phyloP scores from a whole-genome alignment of 2,329 filamentous ascomycete genomes.

The Spiromastix sp. region DNA sequence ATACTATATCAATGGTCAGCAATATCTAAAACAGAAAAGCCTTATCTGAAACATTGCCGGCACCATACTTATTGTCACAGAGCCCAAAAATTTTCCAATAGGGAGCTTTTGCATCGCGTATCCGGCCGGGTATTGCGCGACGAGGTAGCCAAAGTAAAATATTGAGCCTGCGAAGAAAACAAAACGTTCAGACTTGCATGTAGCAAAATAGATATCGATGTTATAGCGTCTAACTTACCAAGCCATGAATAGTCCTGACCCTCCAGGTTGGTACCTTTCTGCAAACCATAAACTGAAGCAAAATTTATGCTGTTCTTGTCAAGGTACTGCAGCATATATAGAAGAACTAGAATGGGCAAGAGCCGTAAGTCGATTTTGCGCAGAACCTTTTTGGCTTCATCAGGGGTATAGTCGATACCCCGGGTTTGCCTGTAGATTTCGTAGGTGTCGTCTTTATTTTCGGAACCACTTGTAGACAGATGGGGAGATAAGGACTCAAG shows the following conservation, averaged over 20 bases:
- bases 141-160: conserved; percentile 42
- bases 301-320: conserved; percentile 22
- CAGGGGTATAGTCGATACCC: conserved; percentile 8
- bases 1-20: conserved; percentile 20
- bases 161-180: conserved; percentile 26
- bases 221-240: conserved; percentile 3
- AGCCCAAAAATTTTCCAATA: conserved; percentile 35
- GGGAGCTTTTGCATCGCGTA: conserved; percentile 36
- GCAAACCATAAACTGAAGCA: conserved; percentile 22
- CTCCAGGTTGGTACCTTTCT: conserved; percentile 16
- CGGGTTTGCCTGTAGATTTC: conserved; percentile 3
- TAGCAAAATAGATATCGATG: background rate
- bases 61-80: conserved; percentile 27
- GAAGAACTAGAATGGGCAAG: conserved; percentile 43
- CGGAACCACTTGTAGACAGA: background rate
- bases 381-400: conserved; percentile 22
- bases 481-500: background rate
- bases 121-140: conserved; percentile 36
- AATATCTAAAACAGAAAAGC: background rate
- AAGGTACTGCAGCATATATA: conserved; percentile 15
- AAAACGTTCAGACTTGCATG: background rate
- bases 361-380: conserved; percentile 46
- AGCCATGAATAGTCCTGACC: conserved; percentile 6
- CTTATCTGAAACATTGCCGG: background rate
- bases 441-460: conserved; percentile 2